Base-by-base conservation (phyloP, 441 rosid species). In the Arabidopsis lyrata region DNA sequence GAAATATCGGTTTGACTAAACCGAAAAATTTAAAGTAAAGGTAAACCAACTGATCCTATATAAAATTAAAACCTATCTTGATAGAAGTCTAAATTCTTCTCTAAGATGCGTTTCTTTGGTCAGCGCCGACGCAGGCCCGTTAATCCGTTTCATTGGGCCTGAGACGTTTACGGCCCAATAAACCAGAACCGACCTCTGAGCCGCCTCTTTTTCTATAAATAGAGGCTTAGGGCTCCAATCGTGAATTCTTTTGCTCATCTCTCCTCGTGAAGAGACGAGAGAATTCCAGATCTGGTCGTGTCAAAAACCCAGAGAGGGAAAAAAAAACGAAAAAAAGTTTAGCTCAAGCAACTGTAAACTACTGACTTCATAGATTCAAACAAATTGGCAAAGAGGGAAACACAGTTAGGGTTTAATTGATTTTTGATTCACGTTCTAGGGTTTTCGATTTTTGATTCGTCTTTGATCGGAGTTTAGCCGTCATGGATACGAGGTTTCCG, bases 401-500 rank as follows among this genome's bases (percentile, higher is more conserved):
- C 75, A n/a, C 55, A 38, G 35, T 2, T 48, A 35, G n/a, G 3
- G 31, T 12, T 63, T 3, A 48, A 38, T 14, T 45, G 24, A 22
- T 20, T 66, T 58, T 60, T 61, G 27, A 66, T 55, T 20, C 52
- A 12, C 38, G 35, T 71, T 59, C 41, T 77, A 73, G 78, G 70
- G 62, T 66, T 73, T 78, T 41, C 38, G 63, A 29, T 68, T 50
- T 56, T 44, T 32, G 63, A 67, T 71, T 49, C 8, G 5, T 66
- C 52, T 56, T 76, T 76, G 72, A 77, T 77, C 76, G 76, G 77
- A 76, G 73, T 20, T 48, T 66, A 27, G 70, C 78, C 76, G 77
- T 73, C 81, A 96, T 96, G 99, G 99, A 96, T 85, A 79, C 82
- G 59, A 84, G 98, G 11, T 93, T 92, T 49, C 90, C 96, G 1